Evolutionary conservation across 495 filamentous ascomycete genomes (phyloP).

Genomic region (Penicillium canariense): DNA sequence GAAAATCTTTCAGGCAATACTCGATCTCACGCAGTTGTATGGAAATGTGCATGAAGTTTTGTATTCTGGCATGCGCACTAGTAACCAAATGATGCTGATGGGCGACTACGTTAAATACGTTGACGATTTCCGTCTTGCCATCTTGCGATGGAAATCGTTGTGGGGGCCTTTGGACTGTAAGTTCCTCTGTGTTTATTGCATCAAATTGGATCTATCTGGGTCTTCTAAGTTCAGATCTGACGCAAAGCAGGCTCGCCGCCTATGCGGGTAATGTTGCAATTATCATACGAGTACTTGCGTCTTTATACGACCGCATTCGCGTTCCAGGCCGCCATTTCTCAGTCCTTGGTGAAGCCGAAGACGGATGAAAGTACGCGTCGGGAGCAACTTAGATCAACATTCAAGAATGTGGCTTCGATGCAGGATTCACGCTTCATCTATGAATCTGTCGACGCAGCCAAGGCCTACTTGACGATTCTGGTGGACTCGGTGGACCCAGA

Average conservation of each 20-base stretch:
- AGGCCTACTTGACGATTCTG: conserved; percentile 55
- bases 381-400: conserved; percentile 45
- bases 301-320: conserved; percentile 67
- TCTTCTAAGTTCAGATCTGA: conserved; percentile 10
- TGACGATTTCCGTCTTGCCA: conserved; percentile 62
- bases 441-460: conserved; percentile 62
- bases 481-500: conserved; percentile 54
- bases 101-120: conserved; percentile 67
- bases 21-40: conserved; percentile 66
- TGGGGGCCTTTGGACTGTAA: conserved; percentile 59
- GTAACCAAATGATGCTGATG: conserved; percentile 62
- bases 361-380: conserved; percentile 35
- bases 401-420: conserved; percentile 54
- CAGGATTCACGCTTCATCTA: conserved; percentile 63
- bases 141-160: conserved; percentile 60
- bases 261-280: conserved; percentile 55
- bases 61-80: conserved; percentile 62
- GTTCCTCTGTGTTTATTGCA: conserved; percentile 10
- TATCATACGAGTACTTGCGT: conserved; percentile 63
- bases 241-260: conserved; percentile 48
- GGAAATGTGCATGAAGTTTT: conserved; percentile 65
- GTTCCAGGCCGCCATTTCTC: conserved; percentile 63
- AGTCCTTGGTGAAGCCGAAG: conserved; percentile 49
- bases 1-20: conserved; percentile 59
- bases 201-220: not conserved